These are phyloP conservation scores for Pseudogymnoascus sp. DNA, from an alignment of 2,329 filamentous ascomycete genomes.

Conservation along the genomic window DNA sequence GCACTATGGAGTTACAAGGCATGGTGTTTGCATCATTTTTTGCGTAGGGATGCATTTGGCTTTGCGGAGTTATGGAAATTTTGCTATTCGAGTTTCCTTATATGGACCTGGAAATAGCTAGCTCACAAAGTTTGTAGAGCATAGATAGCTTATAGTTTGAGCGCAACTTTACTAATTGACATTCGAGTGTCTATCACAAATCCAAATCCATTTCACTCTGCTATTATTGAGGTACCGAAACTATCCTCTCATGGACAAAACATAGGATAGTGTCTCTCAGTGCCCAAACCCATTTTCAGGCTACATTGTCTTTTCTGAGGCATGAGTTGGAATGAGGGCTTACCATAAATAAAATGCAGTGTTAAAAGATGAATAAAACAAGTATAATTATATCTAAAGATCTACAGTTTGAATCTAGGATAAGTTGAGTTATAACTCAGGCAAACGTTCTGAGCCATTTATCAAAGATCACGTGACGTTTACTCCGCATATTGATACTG, in stretches of 20 bases:
- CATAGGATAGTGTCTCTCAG: not conserved
- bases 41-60: not conserved
- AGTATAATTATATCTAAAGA: not conserved
- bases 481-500: not conserved
- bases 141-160: not conserved
- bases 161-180: not conserved
- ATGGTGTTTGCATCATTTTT: not conserved
- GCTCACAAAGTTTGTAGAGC: not conserved
- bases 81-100: not conserved
- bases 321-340: not conserved
- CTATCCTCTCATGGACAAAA: not conserved
- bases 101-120: not conserved
- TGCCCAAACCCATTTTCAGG: not conserved
- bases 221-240: not conserved
- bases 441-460: not conserved
- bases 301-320: not conserved
- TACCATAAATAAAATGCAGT: not conserved
- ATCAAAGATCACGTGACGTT: not conserved
- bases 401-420: not conserved
- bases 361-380: not conserved
- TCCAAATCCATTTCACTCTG: not conserved
- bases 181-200: not conserved
- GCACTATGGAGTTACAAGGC: conserved; percentile 4
- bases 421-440: not conserved
- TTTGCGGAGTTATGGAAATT: not conserved